Base-by-base conservation (phyloP, 1,284 basidiomycete genomes). In the Amylostereum areolatum region DNA sequence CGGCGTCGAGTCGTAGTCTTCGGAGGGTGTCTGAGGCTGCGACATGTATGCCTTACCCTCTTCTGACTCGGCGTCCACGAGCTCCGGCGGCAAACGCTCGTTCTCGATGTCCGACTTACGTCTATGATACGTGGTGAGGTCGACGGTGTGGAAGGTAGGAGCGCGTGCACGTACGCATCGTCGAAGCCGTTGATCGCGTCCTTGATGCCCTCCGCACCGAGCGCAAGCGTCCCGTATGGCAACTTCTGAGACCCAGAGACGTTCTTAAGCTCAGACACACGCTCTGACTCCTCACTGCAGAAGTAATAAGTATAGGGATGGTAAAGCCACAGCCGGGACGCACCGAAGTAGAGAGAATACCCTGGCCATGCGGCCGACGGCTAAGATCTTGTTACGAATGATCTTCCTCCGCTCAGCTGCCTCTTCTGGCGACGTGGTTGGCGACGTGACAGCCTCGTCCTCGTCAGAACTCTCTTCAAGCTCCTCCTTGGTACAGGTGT, bases 91-190 rank as follows among this genome's bases (percentile, higher is more conserved):
- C 29, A 97, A 73, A 42, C 92, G 86, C 70, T 99, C 96, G 72
- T 99, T 98, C 73, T 99, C 96, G 60, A 99, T 98, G 75, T 99
- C 97, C 37, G 92, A 94, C 72, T 95, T 96, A 57, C 96, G 92
- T 25, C 90, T 93, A 59, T 27, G 31, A 7, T 18, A 18, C 41
- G 12, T 25, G 34, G 25, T 33, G 12, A 45, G 28, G 27, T 18
- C n/a, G 12, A 35, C 33, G 43, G 36, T 18, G 28, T 28, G 33
- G 47, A 33, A 31, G 18, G 33, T 11, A 35, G 10, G 25, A 49
- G 32, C 45, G 32, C 18, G 37, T 39, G 45, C 25, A 86, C 90
- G 57, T 71, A 93, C 89, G 96, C 96, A 65, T 98, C 95, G 46
- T 94, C 92, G 65, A 98, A 99, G 57, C 86, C 89, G 56, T 81